Evolutionary conservation across 495 filamentous ascomycete genomes (phyloP), one percentile per base, ranked within the genome.

Genomic region (Podospora comata): DNA sequence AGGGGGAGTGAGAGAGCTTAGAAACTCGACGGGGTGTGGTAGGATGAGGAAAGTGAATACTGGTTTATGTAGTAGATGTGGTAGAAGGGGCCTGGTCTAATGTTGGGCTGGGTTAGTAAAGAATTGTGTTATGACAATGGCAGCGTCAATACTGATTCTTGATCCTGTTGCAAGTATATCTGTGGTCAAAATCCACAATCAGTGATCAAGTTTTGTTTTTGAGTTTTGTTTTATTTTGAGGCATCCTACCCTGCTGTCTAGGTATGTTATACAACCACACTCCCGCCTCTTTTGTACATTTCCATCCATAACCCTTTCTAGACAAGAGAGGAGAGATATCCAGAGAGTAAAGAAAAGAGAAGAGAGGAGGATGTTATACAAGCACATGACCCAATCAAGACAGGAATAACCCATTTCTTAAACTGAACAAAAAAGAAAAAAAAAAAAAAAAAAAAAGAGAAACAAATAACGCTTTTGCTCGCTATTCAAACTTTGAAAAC

Each of bases 1-100:
- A 86, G 96, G 68, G 95, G 95, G 27, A 98, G 94, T 77, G 95
- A 98, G 83, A 87, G 95, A 70, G 92, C 85, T 59, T 89, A 79
- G 74, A 56, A 57, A 28, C 23, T 23, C 23, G 23, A 23, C 1
- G 23, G 23, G 1, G 1, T 23, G 23, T 23, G 23, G 26, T 19
- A 64, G 56, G 30, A 32, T 32, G 30, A 32, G 4, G 30, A 4
- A 7, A 7, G 30, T 32, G 7, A 20, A 7, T 28, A 44, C 61
- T n/a, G 20, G 19, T 32, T 20, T 34, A 16, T 65, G 39, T 48
- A 48, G 7, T 48, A 56, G n/a, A 67, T 16, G 55, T 54, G 26
- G 39, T 16, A 53, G 28, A 39, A 4, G 39, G 39, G 15, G 6
- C 39, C 15, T 11, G 39, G 39, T 48, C 39, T 13, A 16, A 13